Conservation (phyloP, 768 basidiomycete species). For the Pleurotus salmoneostramineus region DNA sequence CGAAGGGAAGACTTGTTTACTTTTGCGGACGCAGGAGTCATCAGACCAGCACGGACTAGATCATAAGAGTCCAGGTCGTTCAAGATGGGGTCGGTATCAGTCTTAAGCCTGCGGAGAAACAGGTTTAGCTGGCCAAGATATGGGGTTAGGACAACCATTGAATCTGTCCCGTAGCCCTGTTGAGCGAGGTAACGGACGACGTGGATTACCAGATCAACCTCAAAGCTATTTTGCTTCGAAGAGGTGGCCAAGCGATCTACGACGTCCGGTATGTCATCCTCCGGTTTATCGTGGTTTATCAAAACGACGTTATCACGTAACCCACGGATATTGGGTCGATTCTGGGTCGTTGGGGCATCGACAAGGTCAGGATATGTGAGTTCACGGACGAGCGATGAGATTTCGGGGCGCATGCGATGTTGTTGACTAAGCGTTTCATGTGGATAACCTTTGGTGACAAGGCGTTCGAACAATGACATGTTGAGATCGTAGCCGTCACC, state of each 20-base stretch:
- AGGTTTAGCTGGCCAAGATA: constrained; percentile 62
- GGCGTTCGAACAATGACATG: constrained; percentile 63
- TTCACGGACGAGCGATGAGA: constrained; percentile 54
- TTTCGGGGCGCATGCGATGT: constrained; percentile 76
- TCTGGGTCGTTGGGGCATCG: constrained; percentile 47
- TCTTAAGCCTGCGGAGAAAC: constrained; percentile 41
- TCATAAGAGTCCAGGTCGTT: constrained; percentile 62
- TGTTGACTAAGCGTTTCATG: constrained; percentile 53
- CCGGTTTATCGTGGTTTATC: constrained; percentile 51
- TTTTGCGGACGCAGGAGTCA: constrained; percentile 34
- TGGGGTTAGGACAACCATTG: constrained; percentile 64
- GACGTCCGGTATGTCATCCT: constrained; percentile 40
- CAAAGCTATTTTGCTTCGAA: constrained; percentile 60
- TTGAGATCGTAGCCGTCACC: constrained; percentile 67
- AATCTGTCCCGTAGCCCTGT: constrained; percentile 60
- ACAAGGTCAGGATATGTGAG: constrained; percentile 64
- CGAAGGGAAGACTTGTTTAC: constrained; percentile 43
- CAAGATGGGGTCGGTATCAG: constrained; percentile 53
- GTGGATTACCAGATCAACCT: constrained; percentile 61
- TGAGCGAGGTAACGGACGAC: constrained; percentile 63
- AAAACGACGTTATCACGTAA: constrained; percentile 56
- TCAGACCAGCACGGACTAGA: constrained; percentile 51
- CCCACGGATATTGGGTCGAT: constrained; percentile 51
- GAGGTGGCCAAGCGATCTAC: constrained; percentile 41
- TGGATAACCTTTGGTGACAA: constrained; percentile 59